Base-by-base conservation (phyloP, 345 rosid genomes). In the Aquilaria sinensis region DNA sequence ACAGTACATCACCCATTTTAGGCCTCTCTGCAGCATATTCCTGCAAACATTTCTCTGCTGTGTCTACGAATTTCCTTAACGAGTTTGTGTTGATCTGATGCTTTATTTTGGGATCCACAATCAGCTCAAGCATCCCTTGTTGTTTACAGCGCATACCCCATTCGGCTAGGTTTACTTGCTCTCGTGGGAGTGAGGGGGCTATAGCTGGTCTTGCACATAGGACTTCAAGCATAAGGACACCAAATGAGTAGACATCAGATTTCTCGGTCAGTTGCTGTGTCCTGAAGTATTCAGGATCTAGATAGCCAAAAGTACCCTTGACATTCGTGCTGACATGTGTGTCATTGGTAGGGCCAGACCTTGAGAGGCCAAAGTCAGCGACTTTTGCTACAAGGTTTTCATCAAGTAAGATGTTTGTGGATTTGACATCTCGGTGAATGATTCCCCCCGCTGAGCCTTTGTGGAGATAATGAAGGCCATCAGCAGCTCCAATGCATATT, bases 281-380 rank as follows among this genome's bases (percentile, higher is more conserved):
- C 63, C 60, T 70, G 45, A 82, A 72, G 72, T 80, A 82, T 31
- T 80, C 87, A 9, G 85, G 87, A 72, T 78, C 87, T 29, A 82
- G 77, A 62, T 80, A 85, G 14, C 90, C 87, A 2, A 82, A 72
- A 5, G 85, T 82, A 1, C 90, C 90, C 61, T 82, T 78, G 41
- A 82, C 67, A 12, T 33, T 68, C 9, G 77, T 74, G 66, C 77
- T 80, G 33, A 72, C 75, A 54, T 80, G 80, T 13, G 65, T 61
- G 53, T 67, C 72, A 62, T 70, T 79, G 2, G 61, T 54, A 15
- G 68, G 56, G 15, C 80, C 76, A 0, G 62, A 65, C 37, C 66
- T 85, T 48, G 87, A 85, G 46, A 82, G 83, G 29, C 90, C 87
- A 31, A 85, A 85, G 57, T 85, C 90, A 8, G 82, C 82, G 8